Evolutionary conservation across 257 asterid species (phyloP), one percentile per base, ranked within the genome.

Genomic region (Henckelia pumila): DNA sequence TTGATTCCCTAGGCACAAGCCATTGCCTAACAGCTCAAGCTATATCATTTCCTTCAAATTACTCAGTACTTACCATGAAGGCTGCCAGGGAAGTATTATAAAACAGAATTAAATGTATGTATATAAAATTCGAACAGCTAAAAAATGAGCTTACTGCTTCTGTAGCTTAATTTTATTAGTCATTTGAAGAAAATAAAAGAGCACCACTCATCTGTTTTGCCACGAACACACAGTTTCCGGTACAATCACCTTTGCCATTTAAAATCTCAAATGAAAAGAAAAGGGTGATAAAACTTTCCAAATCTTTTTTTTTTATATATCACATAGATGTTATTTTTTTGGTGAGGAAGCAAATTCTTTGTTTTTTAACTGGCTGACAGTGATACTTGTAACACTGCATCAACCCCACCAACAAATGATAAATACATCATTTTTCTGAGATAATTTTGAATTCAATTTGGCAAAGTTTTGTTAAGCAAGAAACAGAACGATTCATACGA

Each of bases 391-490:
- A 25, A 3, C 1, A 1, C 26, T 25, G 26, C 26, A 25, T 25
- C 26, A 25, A 33, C 40, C 40, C 40, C 40, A 33, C 11, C 11
- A 33, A 33, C 40, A 33, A 33, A 8, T 33, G 13, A 7, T 33
- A 33, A 8, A 33, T 33, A 33, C 13, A 33, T 33, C 13, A 33
- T 33, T 33, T 33, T 33, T 25, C 40, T 33, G 40, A 33, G 40
- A 57, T 37, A 26, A 22, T 24, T n/a, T n/a, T n/a, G 59, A 25
- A 29, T 60, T 50, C 74, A 25, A 35, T 8, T n/a, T 17, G 33
- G 4, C 19, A 16, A 61, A 59, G 28, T 20, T 50, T 32, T 52
- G 63, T 55, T 56, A 67, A 30, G 55, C 56, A 32, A 33, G 62
- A 67, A 32, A 56, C 23, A 67, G 6, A n/a, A 53, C 56, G 56